Percentiles rank a stretch among this genome's conserved stretches.
Conservation (phyloP, 2,329 filamentous ascomycete genomes). For the Simplicillium sp. region DNA sequence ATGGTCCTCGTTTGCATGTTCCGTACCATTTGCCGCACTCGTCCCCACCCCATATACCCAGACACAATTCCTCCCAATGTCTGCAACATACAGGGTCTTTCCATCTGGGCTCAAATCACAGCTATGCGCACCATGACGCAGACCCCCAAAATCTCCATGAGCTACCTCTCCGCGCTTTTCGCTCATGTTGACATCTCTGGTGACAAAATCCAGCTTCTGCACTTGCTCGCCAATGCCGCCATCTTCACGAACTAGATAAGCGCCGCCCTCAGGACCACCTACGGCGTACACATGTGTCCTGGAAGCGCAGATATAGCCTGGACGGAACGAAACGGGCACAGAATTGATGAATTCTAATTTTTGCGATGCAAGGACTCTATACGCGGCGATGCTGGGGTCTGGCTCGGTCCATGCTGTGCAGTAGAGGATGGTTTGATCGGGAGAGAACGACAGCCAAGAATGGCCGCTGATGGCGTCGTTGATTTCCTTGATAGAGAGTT, state of each 20-base stretch:
- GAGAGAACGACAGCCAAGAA: conserved; percentile 11
- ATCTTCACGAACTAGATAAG: conserved; percentile 1
- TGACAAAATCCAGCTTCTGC: conserved; percentile 8
- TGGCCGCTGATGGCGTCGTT: conserved; percentile 7
- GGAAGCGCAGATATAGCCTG: conserved; percentile 3
- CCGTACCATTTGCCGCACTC: background rate
- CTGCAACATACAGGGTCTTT: conserved; percentile 9
- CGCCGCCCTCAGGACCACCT: conserved; percentile 3
- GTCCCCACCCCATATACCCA: conserved; percentile 7
- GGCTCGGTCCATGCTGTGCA: conserved; percentile 9
- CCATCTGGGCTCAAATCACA: conserved; percentile 10
- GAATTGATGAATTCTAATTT: background rate
- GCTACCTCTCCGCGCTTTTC: conserved; percentile 7
- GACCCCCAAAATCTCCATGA: conserved; percentile 9
- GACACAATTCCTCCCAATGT: conserved; percentile 11
- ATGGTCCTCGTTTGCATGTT: background rate
- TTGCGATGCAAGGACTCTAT: conserved; percentile 3
- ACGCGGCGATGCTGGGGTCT: conserved; percentile 7
- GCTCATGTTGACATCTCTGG: conserved; percentile 1
- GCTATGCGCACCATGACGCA: conserved; percentile 11
- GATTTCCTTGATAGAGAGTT: conserved; percentile 5
- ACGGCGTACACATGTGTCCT: conserved; percentile 2
- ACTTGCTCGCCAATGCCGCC: conserved; percentile 7
- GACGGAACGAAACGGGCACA: background rate
- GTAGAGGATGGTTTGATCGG: conserved; percentile 8